Evolutionary conservation across 225 moss, liverwort and hornwort species (phyloP).

Genomic region (Straminergon stramineum): DNA sequence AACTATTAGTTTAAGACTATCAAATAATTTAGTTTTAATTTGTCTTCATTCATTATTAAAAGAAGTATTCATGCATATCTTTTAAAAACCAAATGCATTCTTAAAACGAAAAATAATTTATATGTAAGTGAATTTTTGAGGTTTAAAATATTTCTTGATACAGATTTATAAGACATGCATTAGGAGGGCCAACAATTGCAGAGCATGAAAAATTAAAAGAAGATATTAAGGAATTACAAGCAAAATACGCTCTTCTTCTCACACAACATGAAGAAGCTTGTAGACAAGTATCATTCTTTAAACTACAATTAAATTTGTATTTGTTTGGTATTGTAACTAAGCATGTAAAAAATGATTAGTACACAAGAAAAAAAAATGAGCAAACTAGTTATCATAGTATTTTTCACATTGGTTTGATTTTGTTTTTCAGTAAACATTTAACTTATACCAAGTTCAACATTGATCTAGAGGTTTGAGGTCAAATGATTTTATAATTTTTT

Average conservation of each 20-base stretch:
- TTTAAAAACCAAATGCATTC: rapidly evolving
- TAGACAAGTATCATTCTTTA: conserved; percentile 27
- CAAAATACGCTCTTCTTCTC: conserved; percentile 47
- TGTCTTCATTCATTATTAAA: too few relatives aligned
- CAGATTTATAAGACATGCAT: conserved; percentile 65
- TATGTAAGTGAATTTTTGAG: rapidly evolving
- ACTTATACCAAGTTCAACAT: too few relatives aligned
- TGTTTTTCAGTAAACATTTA: too few relatives aligned
- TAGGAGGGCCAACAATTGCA: conserved; percentile 66
- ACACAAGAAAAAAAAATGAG: too few relatives aligned
- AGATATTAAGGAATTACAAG: conserved; percentile 33
- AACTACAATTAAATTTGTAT: neutral
- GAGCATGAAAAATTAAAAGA: conserved; percentile 43
- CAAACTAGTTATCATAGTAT: neutral
- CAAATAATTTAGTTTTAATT: neutral
- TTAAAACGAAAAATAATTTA: neutral
- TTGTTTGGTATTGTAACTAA: rapidly evolving
- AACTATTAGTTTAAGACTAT: too few relatives aligned
- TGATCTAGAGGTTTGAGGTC: too few relatives aligned
- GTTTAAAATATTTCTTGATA: neutral
- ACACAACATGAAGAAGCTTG: conserved; percentile 72
- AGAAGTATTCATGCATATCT: neutral
- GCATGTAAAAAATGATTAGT: too few relatives aligned
- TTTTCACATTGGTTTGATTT: neutral
- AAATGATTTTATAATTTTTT: too few relatives aligned